Evolutionary conservation across 108 stramenopile genomes (phyloP), one percentile per base, ranked within the genome.

Genomic region (Skeletonema grethae): DNA sequence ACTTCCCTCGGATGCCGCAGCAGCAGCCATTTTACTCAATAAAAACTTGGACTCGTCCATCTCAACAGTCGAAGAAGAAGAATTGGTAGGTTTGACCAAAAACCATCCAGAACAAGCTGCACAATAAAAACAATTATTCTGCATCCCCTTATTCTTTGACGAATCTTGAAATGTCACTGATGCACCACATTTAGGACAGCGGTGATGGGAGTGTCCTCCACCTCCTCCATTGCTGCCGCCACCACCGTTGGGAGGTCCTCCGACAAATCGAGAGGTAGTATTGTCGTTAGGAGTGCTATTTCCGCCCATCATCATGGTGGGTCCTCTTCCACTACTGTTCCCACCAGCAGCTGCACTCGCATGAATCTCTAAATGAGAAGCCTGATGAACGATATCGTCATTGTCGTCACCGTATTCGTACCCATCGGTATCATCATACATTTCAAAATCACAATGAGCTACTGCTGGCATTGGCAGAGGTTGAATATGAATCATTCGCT

Each of bases 51-150:
- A 57, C 50, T 64, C 16, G 13, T 53, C 63, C 35, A 36, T 41
- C 57, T 57, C 41, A n/a, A 55, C 41, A n/a, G 43, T 57, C 4
- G 20, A 61, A 2, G 31, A 48, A 25, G 48, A 35, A 65, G 25
- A 29, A 28, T 50, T 22, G 34, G 58, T 53, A 4, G 69, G 69
- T 60, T 55, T 69, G 20, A 87, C 65, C 34, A 86, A 67, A 67
- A 96, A 96, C 87, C 90, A 94, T 8, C 95, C 95, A 6, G 86
- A 86, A 79, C 96, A 96, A 31, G 87, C 77, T 7, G 92, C 93
- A 73, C 96, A 96, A 64, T 93, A 96, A 73, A 85, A 93, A 46
- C 87, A 87, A 57, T 90, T 89, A 31, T 84, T 83, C 36, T 89
- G 84, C 58, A 62, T 90, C 16, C 63, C 30, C 16, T 30, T 62